Evolutionary conservation across 371 early-diverging fungal species (phyloP), one percentile per base, ranked within the genome.

Genomic region (Circinella umbellata): DNA sequence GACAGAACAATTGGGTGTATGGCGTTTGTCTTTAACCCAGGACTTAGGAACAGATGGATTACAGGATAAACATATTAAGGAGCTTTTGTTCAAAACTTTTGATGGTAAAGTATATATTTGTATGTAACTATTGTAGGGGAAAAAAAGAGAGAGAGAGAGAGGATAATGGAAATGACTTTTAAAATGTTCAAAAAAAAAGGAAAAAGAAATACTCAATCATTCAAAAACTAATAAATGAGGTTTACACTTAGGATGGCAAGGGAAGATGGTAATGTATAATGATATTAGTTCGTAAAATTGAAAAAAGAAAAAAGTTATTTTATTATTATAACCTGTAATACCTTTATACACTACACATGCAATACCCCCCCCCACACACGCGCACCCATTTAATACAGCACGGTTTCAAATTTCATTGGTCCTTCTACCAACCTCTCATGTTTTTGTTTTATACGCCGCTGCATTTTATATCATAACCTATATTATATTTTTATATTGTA

Each of bases 51-150:
- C 73, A 38, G 78, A 75, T 10, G 73, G 68, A n/a, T 64, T 80
- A 18, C 75, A 74, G 47, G 74, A 75, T 17, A 80, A 78, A 55
- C 64, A 76, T 51, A 61, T 78, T 13, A 80, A 78, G 54, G 75
- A 78, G 8, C 46, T 66, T 18, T 53, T 76, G 14, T 77, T 78
- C 35, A 76, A 74, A 15, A 71, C 66, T 17, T 80, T 80, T 62
- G 67, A 73, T 54, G 78, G 81, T 75, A 73, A 27, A 27, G 27
- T 27, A 27, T 27, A 27, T 27, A 27, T 27, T 1, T 27, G 2
- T 27, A 27, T 27, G 27, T 27, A 27, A 27, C 27, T 27, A 27
- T 27, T 70, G 20, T 5, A 64, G 1, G 27, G 18, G 57, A 8
- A 20, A 55, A 46, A 37, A 14, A 42, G n/a, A n/a, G n/a, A 36